Evolutionary conservation across 371 early-diverging fungal genomes (phyloP), one percentile per base, ranked within the genome.

Genomic region (Rhizopus microsporus): DNA sequence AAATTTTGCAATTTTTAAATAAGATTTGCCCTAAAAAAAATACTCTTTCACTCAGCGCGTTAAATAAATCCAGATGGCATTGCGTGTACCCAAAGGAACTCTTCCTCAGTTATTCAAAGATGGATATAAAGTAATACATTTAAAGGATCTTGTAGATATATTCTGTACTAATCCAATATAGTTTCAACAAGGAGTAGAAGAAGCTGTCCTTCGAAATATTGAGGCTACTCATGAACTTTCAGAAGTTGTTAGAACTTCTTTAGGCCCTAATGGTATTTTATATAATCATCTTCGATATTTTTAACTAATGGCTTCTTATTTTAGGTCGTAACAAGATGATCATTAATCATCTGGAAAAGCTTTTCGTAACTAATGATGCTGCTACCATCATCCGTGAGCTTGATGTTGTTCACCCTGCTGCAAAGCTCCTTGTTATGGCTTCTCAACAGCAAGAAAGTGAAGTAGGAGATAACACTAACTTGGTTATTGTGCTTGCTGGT

Each of bases 301-400:
- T 15, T 4, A 37, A 40, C 8, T 31, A 7, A 39, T 13, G 2
- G 23, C 29, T 5, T 13, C 15, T 35, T 42, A 10, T 46, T 47
- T 39, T 72, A 93, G 98, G 99, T 35, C 91, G 97, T 65, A 99
- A 99, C 84, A 99, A 99, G 81, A 96, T 99, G 90, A 95, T 99
- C 65, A 92, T 99, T 74, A 98, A 97, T 71, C 95, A 96, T 74
- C 80, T 97, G 65, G 97, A 96, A 63, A 96, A 96, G 77, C 85
- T 99, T 51, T 93, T 99, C 71, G 97, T 99, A 49, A 99, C 99
- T 15, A 97, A 92, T 78, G 99, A 99, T 81, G 99, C 99, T 44
- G 99, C 99, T 17, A 99, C 99, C 52, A 99, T 99, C 68, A 92
- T 99, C 69, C 91, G 93, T 64, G 97, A 97, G 65, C 83, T 99